phyloP scores from a whole-genome alignment of 345 rosid genomes.

The Lenwebbia sp. region DNA sequence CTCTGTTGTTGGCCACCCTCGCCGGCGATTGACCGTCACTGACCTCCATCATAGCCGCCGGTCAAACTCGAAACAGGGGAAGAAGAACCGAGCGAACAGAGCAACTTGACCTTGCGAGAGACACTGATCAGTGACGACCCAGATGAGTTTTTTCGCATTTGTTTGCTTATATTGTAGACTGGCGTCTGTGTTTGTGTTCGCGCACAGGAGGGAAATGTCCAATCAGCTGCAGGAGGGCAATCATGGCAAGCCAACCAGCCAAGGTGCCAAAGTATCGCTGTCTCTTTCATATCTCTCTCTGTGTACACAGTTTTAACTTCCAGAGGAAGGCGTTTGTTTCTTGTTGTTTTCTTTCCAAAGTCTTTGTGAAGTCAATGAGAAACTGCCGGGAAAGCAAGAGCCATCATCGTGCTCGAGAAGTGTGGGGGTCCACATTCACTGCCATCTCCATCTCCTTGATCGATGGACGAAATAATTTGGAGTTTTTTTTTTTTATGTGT shows the following conservation, averaged over 20 bases:
- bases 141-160: neutral
- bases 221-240: neutral
- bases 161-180: neutral
- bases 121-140: neutral
- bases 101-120: neutral
- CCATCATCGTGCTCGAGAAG: neutral
- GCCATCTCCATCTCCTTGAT: neutral
- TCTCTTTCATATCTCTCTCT: neutral
- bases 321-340: neutral
- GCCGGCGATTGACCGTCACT: conserved; percentile 6
- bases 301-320: neutral
- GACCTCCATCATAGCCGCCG: neutral
- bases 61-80: neutral
- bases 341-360: neutral
- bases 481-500: neutral
- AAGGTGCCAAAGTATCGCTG: neutral
- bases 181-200: no score
- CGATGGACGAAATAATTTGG: neutral
- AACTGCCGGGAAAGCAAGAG: neutral
- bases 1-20: conserved; percentile 18
- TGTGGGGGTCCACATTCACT: neutral
- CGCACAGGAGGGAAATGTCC: neutral
- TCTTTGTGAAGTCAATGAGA: neutral
- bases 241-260: neutral
- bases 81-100: neutral